Evolutionary conservation across 371 early-diverging fungal species (phyloP).

Genomic region (Dentiscutata heterogama): DNA sequence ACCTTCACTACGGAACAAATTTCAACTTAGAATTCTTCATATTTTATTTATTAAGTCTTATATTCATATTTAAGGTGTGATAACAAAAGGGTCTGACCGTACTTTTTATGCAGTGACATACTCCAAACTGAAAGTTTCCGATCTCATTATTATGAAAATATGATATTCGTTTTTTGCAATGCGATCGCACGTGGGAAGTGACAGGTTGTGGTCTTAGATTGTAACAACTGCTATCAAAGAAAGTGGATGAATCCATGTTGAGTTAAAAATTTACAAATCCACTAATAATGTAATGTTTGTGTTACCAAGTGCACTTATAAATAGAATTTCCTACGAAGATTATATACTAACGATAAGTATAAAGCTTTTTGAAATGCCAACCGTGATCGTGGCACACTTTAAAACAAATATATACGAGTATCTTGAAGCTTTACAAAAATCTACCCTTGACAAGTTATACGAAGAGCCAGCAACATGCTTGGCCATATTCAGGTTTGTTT

Average conservation of each 20-base stretch:
- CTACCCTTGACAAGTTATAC: slow-evolving; percentile 82
- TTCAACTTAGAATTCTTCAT: background rate
- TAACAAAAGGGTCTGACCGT: background rate
- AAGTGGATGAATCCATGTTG: slow-evolving; percentile 29
- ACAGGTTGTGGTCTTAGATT: slow-evolving; percentile 47
- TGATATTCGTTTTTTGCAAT: slow-evolving; percentile 73
- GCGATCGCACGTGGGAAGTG: slow-evolving; percentile 50
- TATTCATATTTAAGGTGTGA: background rate
- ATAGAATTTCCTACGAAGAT: too few species aligned
- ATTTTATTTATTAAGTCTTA: background rate
- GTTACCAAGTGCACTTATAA: too few species aligned
- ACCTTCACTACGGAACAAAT: too few species aligned
- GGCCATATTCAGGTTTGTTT: slow-evolving; percentile 83
- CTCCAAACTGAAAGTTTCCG: slow-evolving; percentile 92
- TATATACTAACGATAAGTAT: background rate
- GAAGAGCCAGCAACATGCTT: slow-evolving; percentile 93
- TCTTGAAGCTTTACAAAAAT: slow-evolving; percentile 80
- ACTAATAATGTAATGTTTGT: too few species aligned
- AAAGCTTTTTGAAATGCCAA: slow-evolving; percentile 10
- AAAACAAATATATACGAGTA: slow-evolving; percentile 77
- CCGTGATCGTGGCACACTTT: slow-evolving; percentile 51
- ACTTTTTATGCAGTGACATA: slow-evolving; percentile 48
- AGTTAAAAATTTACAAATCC: background rate
- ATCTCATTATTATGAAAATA: slow-evolving; percentile 92
- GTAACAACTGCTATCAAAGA: slow-evolving; percentile 48